phyloP scores from a whole-genome alignment of 2,329 filamentous ascomycete genomes.

The Immersiporthe knoxdaviesiana region DNA sequence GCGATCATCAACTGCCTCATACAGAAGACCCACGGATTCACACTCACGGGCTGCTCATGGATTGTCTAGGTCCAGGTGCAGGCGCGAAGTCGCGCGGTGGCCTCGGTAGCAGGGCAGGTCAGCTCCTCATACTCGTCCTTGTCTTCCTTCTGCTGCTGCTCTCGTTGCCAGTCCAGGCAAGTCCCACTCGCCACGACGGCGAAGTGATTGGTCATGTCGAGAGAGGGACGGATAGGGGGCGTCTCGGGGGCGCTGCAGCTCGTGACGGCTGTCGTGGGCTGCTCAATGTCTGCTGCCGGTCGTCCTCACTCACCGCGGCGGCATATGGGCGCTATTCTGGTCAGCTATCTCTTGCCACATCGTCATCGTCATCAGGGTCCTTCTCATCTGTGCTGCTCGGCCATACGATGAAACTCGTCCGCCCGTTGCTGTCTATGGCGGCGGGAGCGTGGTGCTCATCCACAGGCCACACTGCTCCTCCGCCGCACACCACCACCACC shows the following conservation, averaged over 20 bases:
- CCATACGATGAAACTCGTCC: constrained; percentile 18
- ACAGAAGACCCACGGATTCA: neutral
- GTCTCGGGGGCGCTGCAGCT: neutral
- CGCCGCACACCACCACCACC: no score
- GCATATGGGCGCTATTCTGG: neutral
- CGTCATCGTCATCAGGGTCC: neutral
- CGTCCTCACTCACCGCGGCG: neutral
- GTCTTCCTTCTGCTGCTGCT: neutral
- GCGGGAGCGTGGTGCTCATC: constrained; percentile 15
- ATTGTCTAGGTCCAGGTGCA: no score
- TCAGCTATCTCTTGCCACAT: neutral
- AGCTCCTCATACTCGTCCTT: neutral
- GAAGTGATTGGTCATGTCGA: neutral
- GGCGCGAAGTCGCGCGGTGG: neutral
- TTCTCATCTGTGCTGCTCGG: neutral
- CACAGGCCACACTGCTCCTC: neutral
- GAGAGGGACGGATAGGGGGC: no score
- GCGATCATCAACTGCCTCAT: neutral
- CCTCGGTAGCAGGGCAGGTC: neutral
- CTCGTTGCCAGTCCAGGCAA: neutral
- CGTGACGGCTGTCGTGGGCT: neutral
- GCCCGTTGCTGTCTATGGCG: constrained; percentile 14
- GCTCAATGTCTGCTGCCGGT: constrained; percentile 13
- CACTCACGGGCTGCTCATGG: neutral
- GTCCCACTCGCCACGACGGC: neutral